Conservation (phyloP, 345 rosid species). For the Camelina laxa region DNA sequence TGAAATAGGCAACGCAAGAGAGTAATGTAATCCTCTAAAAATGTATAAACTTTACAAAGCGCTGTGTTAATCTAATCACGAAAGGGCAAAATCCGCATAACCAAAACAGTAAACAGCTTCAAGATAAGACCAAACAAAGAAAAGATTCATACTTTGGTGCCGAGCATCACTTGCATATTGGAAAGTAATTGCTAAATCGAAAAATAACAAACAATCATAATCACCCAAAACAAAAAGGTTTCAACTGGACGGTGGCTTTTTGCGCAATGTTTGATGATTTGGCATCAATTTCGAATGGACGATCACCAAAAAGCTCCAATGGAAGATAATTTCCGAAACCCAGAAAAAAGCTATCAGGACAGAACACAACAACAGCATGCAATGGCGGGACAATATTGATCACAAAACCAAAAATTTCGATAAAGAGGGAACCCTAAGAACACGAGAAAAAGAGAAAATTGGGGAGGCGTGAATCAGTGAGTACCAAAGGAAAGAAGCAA, state of each 20-base stretch:
- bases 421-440: not conserved
- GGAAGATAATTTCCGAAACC: conserved; percentile 3
- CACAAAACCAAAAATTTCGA: conserved; percentile 21
- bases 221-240: not conserved
- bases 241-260: conserved; percentile 5
- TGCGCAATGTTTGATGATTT: not conserved
- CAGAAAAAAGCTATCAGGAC: conserved; percentile 2
- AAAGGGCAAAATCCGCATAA: not conserved
- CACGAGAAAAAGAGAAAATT: not conserved
- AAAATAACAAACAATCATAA: not conserved
- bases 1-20: conserved; percentile 29
- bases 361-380: conserved; percentile 22
- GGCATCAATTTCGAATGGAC: conserved; percentile 11
- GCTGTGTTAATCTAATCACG: not conserved
- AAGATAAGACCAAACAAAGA: conserved; percentile 6
- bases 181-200: not conserved
- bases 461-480: conserved; percentile 12
- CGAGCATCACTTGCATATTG: not conserved
- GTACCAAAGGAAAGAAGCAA: conserved; percentile 1
- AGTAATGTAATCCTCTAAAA: not conserved
- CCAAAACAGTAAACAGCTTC: not conserved
- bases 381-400: conserved; percentile 33
- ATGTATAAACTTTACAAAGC: not conserved
- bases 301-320: not conserved
- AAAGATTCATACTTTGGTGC: conserved; percentile 20